Conservation (phyloP, 2,329 filamentous ascomycete genomes). For the Onygenales sp. region DNA sequence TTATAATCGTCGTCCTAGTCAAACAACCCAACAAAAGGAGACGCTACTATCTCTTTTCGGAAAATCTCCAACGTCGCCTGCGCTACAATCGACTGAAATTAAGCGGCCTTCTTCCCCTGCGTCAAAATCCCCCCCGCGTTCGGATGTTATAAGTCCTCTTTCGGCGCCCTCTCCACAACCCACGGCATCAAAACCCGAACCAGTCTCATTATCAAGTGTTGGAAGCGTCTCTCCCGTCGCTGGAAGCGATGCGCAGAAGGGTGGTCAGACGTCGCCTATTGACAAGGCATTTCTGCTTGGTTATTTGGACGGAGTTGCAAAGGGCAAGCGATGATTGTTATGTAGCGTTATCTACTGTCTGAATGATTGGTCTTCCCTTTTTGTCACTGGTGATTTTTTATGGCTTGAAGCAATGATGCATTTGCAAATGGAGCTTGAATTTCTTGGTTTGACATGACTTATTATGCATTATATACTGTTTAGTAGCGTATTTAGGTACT, state of each 20-base stretch:
- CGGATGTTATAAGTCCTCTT: conserved; percentile 16
- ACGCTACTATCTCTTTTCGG: conserved; percentile 54
- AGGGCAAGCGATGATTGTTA: conserved; percentile 26
- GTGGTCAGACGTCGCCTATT: conserved; percentile 47
- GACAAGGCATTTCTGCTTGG: conserved; percentile 68
- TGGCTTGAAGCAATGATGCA: too few relatives aligned
- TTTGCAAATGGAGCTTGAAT: not conserved
- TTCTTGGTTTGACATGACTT: too few relatives aligned
- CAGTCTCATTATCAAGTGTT: conserved; percentile 9
- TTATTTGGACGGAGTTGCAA: conserved; percentile 55
- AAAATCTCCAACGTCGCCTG: conserved; percentile 29
- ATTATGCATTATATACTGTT: too few relatives aligned
- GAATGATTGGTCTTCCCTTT: not conserved
- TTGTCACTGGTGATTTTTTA: not conserved
- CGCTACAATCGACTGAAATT: conserved; percentile 11
- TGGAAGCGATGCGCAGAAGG: conserved; percentile 11
- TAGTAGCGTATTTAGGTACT: too few relatives aligned
- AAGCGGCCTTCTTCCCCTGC: conserved; percentile 1
- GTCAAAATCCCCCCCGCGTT: conserved; percentile 8
- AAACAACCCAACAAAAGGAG: conserved; percentile 38
- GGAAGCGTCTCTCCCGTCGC: conserved; percentile 14
- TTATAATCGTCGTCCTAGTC: conserved; percentile 30
- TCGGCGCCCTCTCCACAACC: conserved; percentile 4
- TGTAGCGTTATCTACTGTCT: not conserved
- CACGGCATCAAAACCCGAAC: conserved; percentile 2